Percentiles rank a stretch among this genome's conserved stretches.
Conservation (phyloP, 2,329 filamentous ascomycete genomes). For the Zarea fungicola region DNA sequence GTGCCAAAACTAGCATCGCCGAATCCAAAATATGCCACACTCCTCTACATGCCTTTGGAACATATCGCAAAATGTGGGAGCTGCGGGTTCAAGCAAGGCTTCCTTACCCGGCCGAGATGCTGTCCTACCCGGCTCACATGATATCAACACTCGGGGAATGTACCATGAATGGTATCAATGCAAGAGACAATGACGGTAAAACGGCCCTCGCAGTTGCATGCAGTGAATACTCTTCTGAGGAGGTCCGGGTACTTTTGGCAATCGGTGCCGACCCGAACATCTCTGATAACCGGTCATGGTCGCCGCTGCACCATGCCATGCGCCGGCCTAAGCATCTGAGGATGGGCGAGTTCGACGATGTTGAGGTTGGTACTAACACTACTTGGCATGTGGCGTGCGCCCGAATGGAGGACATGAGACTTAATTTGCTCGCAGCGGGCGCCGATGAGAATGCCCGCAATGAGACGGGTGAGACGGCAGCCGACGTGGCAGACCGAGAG, state of each 20-base stretch:
- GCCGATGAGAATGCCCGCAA: neutral
- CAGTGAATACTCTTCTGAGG: neutral
- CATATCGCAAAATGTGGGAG: neutral
- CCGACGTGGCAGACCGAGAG: neutral
- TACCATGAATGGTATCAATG: neutral
- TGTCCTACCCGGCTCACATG: neutral
- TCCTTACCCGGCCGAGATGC: neutral
- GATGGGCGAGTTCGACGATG: neutral
- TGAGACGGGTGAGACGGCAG: neutral
- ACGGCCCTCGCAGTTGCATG: constrained; percentile 1
- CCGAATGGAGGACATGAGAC: constrained; percentile 36
- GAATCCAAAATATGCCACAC: neutral
- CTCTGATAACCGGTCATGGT: neutral
- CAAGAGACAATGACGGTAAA: neutral
- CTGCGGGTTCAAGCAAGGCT: neutral
- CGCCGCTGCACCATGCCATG: neutral
- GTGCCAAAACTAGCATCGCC: neutral
- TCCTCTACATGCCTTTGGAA: constrained; percentile 2
- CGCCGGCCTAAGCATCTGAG: neutral
- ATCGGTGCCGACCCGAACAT: constrained; percentile 2
- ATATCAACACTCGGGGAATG: neutral
- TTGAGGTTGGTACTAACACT: neutral
- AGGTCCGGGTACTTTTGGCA: neutral
- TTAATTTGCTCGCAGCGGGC: constrained; percentile 26
- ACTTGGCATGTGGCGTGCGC: neutral